These are phyloP conservation scores for Aureobasidium sp. DNA, from an alignment of 2,329 filamentous ascomycete genomes.

Conservation along the genomic window DNA sequence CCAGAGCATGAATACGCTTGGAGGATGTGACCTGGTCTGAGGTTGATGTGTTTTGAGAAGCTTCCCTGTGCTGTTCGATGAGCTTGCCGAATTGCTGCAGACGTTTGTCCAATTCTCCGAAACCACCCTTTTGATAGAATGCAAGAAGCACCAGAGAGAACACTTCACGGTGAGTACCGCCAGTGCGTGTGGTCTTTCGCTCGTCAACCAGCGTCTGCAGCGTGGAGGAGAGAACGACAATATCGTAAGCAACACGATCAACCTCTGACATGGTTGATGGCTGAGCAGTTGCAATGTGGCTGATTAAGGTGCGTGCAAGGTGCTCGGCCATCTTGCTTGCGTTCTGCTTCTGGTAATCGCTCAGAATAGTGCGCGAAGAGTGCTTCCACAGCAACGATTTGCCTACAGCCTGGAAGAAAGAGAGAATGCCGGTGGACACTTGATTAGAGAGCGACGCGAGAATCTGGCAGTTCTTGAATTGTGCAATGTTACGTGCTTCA, in stretches of 20 bases:
- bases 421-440: conserved; percentile 69
- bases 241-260: conserved; percentile 58
- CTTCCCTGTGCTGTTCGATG: conserved; percentile 16
- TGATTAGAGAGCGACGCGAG: conserved; percentile 70
- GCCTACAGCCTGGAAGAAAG: conserved; percentile 78
- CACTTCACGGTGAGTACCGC: conserved; percentile 35
- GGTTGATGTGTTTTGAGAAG: conserved; percentile 22
- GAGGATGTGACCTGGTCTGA: conserved; percentile 5
- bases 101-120: conserved; percentile 59
- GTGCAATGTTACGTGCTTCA: conserved; percentile 18
- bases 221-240: conserved; percentile 69
- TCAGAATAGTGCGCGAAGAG: conserved; percentile 34
- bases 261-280: conserved; percentile 1
- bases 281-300: conserved; percentile 33
- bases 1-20: conserved; percentile 9
- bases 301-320: conserved; percentile 61
- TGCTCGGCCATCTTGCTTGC: conserved; percentile 55
- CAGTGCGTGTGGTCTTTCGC: conserved; percentile 38
- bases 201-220: conserved; percentile 71
- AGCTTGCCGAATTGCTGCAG: conserved; percentile 23
- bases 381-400: conserved; percentile 71
- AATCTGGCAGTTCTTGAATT: conserved; percentile 69
- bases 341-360: conserved; percentile 55
- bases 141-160: conserved; percentile 72
- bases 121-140: conserved; percentile 74